phyloP scores from a whole-genome alignment of 1,284 basidiomycete species.

The Microbotryum intermedium region DNA sequence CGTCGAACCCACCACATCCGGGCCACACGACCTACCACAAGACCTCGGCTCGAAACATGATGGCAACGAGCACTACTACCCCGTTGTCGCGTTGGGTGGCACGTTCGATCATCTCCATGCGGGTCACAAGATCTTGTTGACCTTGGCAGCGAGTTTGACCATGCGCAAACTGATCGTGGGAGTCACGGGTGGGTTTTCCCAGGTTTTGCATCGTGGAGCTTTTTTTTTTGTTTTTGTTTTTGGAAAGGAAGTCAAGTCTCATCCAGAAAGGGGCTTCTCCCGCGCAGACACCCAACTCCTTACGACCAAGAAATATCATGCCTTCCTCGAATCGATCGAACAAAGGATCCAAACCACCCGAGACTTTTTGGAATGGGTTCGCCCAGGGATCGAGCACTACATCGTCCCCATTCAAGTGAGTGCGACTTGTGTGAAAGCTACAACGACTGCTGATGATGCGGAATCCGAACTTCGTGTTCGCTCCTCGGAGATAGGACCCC shows the following conservation, averaged over 20 bases:
- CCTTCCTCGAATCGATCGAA: conserved; percentile 59
- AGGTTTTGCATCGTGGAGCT: background rate
- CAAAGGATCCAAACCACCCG: conserved; percentile 51
- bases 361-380: conserved; percentile 59
- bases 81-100: conserved; percentile 51
- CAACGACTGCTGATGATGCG: background rate
- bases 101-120: conserved; percentile 98
- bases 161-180: conserved; percentile 76
- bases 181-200: conserved; percentile 55
- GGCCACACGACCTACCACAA: background rate
- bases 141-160: conserved; percentile 78
- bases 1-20: background rate
- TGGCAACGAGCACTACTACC: background rate
- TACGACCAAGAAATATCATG: conserved; percentile 59
- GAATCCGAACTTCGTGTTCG: too few species aligned
- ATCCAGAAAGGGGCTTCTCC: background rate
- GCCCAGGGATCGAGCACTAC: conserved; percentile 54
- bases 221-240: background rate
- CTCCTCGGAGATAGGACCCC: conserved; percentile 50
- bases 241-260: background rate
- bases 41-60: background rate
- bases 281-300: conserved; percentile 61
- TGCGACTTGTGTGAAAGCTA: background rate
- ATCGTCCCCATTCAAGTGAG: conserved; percentile 53
- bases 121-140: conserved; percentile 93